These are phyloP conservation scores for Ceratocystis ficicola DNA, from an alignment of 2,329 filamentous ascomycete genomes.

Conservation along the genomic window DNA sequence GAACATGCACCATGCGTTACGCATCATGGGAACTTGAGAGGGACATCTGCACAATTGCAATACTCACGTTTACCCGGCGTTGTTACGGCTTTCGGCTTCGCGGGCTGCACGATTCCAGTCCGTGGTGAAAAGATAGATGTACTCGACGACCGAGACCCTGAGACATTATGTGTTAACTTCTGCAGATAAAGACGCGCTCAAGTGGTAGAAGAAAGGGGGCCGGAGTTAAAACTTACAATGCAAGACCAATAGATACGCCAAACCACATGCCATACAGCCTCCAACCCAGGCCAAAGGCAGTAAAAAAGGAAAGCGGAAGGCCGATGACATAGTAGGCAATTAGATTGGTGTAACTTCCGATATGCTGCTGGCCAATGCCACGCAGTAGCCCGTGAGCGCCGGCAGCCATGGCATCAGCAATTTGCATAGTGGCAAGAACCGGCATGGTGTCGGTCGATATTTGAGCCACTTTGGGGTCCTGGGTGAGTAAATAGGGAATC, in stretches of 20 bases:
- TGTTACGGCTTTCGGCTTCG: constrained; percentile 43
- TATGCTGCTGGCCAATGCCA: constrained; percentile 75
- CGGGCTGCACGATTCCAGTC: constrained; percentile 43
- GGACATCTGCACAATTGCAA: not conserved
- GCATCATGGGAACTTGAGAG: not conserved
- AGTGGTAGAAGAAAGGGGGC: too few relatives aligned
- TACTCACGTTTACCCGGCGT: constrained; percentile 30
- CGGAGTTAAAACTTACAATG: constrained; percentile 37
- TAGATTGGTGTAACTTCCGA: constrained; percentile 81
- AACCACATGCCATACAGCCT: constrained; percentile 70
- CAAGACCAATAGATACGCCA: constrained; percentile 61
- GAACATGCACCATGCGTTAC: not conserved
- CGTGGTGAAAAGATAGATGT: constrained; percentile 39
- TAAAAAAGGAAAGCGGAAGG: constrained; percentile 68
- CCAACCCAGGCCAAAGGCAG: constrained; percentile 67
- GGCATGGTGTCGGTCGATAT: constrained; percentile 61
- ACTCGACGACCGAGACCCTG: constrained; percentile 43
- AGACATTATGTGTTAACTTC: constrained; percentile 22
- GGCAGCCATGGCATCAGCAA: constrained; percentile 71
- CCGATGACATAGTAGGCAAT: constrained; percentile 78
- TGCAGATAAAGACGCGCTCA: too few relatives aligned
- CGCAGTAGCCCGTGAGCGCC: constrained; percentile 75
- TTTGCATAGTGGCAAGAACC: constrained; percentile 74
- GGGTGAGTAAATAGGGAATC: constrained; percentile 69
- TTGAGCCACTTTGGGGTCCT: constrained; percentile 55